A percentile compares a stretch with the other conserved stretches of the same genome.
These are phyloP conservation scores for Phlebopus sp. DNA, from an alignment of 1,284 basidiomycete species.

Conservation along the genomic window DNA sequence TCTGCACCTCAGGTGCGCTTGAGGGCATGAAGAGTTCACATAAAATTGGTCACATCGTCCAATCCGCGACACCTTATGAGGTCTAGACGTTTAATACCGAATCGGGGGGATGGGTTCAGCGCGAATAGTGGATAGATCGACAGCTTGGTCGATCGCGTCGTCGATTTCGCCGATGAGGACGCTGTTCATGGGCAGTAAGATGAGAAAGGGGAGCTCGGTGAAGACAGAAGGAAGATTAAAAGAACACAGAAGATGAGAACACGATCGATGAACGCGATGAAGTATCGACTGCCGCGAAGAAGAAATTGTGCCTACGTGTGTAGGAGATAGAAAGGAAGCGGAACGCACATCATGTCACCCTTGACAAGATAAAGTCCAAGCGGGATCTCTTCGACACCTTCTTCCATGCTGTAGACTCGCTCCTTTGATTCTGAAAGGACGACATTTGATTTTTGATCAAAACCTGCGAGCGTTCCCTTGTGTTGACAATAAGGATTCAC, in stretches of 20 bases:
- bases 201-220: neutral
- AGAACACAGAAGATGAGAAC: neutral
- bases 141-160: slow-evolving; percentile 74
- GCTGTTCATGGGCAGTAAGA: slow-evolving; percentile 38
- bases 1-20: too few relatives aligned
- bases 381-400: slow-evolving; percentile 91
- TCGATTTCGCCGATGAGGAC: slow-evolving; percentile 92
- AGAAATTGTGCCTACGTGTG: too few relatives aligned
- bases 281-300: too few relatives aligned
- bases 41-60: too few relatives aligned
- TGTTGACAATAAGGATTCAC: neutral
- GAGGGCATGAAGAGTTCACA: too few relatives aligned
- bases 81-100: slow-evolving; percentile 48
- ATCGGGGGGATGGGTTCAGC: slow-evolving; percentile 87
- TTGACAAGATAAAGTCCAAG: slow-evolving; percentile 97
- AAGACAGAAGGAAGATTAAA: neutral
- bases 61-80: too few relatives aligned
- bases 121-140: slow-evolving; percentile 77
- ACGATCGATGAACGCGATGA: too few relatives aligned
- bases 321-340: neutral
- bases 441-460: slow-evolving; percentile 90
- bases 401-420: slow-evolving; percentile 85
- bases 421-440: slow-evolving; percentile 90
- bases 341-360: slow-evolving; percentile 91
- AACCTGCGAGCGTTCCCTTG: slow-evolving; percentile 88